Conservation (phyloP, 441 rosid species). For the Oxalis stricta region DNA sequence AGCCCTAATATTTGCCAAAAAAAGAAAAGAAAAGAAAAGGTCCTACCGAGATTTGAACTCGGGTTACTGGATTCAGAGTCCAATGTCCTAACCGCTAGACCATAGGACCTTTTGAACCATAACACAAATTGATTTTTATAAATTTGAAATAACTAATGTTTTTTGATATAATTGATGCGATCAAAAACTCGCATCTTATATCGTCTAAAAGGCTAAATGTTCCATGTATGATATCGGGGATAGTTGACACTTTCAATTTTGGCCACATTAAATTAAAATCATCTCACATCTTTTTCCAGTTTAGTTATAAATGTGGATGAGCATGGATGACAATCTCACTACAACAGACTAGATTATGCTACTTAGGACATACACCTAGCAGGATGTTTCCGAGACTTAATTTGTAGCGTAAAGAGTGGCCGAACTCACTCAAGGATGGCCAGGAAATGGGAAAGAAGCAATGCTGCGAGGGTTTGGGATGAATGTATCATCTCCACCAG, state of each 20-base stretch:
- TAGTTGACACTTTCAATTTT: no score
- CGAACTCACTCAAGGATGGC: conserved; percentile 24
- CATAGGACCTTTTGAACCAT: conserved; percentile 22
- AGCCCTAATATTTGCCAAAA: no score
- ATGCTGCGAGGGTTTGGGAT: conserved; percentile 28
- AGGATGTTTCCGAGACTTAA: conserved; percentile 11
- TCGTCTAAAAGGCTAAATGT: no score
- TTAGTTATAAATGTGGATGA: no score
- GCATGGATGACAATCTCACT: no score
- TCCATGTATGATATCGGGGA: no score
- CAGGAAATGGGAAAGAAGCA: conserved; percentile 10
- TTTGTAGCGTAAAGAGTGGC: neutral
- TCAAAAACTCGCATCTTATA: no score
- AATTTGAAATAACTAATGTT: no score
- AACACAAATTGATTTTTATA: neutral
- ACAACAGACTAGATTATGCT: no score
- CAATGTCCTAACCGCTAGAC: conserved; percentile 58
- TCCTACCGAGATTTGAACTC: conserved; percentile 57
- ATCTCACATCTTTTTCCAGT: no score
- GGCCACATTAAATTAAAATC: no score
- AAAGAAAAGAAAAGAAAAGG: conserved; percentile 6
- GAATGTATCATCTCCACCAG: conserved; percentile 45
- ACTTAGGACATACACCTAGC: conserved; percentile 1
- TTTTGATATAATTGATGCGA: no score
- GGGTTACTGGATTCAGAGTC: conserved; percentile 56